Evolutionary conservation across 768 basidiomycete genomes (phyloP), one percentile per base, ranked within the genome.

Genomic region (Tricholoma sp.): DNA sequence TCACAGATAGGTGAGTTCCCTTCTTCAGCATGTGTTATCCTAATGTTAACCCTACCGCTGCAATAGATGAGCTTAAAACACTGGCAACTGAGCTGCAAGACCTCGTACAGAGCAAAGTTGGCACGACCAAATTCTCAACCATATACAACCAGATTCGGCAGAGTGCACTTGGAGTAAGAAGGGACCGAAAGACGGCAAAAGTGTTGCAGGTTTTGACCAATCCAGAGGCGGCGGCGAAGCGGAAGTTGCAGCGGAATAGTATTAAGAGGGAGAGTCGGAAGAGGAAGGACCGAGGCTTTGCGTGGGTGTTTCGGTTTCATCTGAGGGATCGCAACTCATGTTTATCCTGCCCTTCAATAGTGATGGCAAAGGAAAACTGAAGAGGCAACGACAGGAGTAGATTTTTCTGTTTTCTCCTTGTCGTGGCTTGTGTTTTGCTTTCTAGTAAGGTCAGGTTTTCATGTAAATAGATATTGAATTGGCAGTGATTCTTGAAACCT

Each of bases 191-290:
- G 66, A 80, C 82, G 0, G 81, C 80, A 0, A 73, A 81, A 35
- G 80, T 80, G 0, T 60, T 76, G n/a, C 74, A 91, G 76, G 82
- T 76, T 9, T 79, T 88, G 6, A 82, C 79, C 0, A 79, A 94
- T 63, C 94, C 94, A 0, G 83, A 88, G 63, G 83, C 79, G 1
- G 86, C 89, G 21, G 89, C 91, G 14, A 86, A 81, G 68, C 75
- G 90, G 57, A 93, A 89, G 69, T 66, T 82, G 56, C 86, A 87
- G 61, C 74, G 84, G 61, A 91, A 91, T 60, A 71, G 70, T 9
- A 76, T 82, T 63, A 95, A 95, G 76, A 94, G 92, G 71, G 91
- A 91, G 63, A 88, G 88, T 61, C 79, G 86, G 66, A 95, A 95
- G 69, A 75, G 91, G 64, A 94, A 92, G 71, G 80, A 78, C 46